These are phyloP conservation scores for Fusarium brevicatenulatum DNA, from an alignment of 2,329 filamentous ascomycete species.

Conservation along the genomic window DNA sequence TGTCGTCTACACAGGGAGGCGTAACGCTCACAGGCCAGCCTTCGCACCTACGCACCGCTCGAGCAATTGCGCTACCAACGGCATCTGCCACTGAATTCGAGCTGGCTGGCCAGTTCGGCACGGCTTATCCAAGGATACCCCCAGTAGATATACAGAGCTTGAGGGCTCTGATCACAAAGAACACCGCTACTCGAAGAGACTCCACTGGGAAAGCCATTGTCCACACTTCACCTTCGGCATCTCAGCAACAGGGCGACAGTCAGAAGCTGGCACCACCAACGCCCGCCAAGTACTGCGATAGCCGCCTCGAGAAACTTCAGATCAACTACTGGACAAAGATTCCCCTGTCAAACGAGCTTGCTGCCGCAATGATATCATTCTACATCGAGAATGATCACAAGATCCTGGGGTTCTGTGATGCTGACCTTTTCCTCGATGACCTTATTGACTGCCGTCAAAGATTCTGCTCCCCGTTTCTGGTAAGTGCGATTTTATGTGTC, in stretches of 20 bases:
- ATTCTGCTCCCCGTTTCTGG: background rate
- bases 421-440: background rate
- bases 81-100: background rate
- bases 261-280: too few species aligned
- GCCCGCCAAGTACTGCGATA: background rate
- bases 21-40: too few species aligned
- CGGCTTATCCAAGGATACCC: background rate
- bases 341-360: background rate
- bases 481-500: background rate
- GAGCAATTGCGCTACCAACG: background rate
- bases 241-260: too few species aligned
- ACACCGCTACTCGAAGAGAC: too few species aligned
- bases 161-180: too few species aligned
- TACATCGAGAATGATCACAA: background rate
- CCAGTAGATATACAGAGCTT: background rate
- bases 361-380: background rate
- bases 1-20: too few species aligned
- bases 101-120: background rate
- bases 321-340: background rate
- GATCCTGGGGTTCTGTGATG: background rate
- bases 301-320: background rate
- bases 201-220: too few species aligned
- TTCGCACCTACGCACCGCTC: background rate
- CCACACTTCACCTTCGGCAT: too few species aligned
- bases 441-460: background rate